Conservation (phyloP, 805 yeast genomes). For the Schwanniomyces sp. region DNA sequence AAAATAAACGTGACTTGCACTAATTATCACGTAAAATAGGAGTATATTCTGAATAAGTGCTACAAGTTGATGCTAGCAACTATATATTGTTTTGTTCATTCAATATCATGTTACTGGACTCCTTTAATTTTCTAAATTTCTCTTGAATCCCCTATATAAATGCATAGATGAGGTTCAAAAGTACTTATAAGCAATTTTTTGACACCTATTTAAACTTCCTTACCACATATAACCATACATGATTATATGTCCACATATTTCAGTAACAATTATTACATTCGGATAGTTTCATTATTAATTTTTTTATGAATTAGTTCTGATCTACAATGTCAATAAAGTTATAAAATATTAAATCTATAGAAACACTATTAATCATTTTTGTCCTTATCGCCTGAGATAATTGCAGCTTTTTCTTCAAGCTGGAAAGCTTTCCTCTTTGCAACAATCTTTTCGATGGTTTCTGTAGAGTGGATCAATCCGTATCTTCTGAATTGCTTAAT, state of each 20-base stretch:
- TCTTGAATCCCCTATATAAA: too few species aligned
- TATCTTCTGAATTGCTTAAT: conserved; percentile 66
- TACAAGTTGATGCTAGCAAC: too few species aligned
- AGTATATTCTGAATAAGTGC: too few species aligned
- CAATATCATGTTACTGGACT: too few species aligned
- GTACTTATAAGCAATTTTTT: background rate
- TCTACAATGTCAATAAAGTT: background rate
- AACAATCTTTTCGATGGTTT: conserved; percentile 37
- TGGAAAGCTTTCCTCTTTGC: conserved; percentile 32
- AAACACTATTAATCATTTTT: background rate
- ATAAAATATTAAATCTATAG: background rate
- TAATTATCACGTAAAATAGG: too few species aligned
- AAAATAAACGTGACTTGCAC: too few species aligned
- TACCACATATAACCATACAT: background rate
- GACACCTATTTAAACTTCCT: background rate
- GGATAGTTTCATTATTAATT: background rate
- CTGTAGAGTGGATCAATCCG: conserved; percentile 58
- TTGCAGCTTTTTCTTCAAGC: background rate
- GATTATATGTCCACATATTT: background rate
- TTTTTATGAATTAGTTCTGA: background rate
- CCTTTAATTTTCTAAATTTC: too few species aligned
- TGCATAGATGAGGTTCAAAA: too few species aligned
- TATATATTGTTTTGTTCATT: too few species aligned
- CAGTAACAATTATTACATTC: background rate
- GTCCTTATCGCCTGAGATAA: background rate